These are phyloP conservation scores for Immersiporthe knoxdaviesiana DNA, from an alignment of 2,329 filamentous ascomycete species.

Conservation along the genomic window DNA sequence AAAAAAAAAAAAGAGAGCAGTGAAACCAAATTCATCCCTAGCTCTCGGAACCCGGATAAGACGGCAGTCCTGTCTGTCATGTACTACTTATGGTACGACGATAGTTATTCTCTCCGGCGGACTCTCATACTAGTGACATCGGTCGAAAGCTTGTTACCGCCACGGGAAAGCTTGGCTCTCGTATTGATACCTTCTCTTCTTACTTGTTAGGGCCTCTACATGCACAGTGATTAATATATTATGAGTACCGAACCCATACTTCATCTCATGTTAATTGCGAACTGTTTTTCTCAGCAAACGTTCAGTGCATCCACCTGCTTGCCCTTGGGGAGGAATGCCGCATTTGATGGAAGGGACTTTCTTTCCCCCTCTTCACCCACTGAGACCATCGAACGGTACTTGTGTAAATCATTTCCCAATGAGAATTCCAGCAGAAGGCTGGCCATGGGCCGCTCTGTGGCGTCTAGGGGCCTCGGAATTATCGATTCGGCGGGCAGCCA, in stretches of 20 bases:
- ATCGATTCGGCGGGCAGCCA: neutral
- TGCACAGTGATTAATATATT: neutral
- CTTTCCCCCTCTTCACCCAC: neutral
- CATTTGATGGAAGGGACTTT: neutral
- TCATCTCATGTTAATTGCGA: too few species aligned
- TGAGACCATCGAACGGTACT: neutral
- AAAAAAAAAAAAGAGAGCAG: neutral
- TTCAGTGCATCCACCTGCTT: neutral
- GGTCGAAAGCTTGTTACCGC: conserved; percentile 9
- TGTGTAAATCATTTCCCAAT: neutral
- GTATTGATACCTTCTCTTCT: neutral
- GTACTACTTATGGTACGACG: neutral
- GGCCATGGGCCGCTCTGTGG: conserved; percentile 6
- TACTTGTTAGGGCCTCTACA: too few species aligned
- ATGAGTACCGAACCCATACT: neutral
- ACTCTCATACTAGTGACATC: neutral
- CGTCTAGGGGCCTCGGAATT: neutral
- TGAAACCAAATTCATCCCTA: neutral
- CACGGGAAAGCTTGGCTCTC: neutral
- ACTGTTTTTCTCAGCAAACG: neutral
- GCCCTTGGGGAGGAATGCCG: neutral
- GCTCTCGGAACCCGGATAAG: neutral
- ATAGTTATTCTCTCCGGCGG: neutral
- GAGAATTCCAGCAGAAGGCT: neutral
- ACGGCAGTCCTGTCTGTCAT: conserved; percentile 3